Conservation (phyloP, 805 yeast genomes). For the Candida morakotiae region DNA sequence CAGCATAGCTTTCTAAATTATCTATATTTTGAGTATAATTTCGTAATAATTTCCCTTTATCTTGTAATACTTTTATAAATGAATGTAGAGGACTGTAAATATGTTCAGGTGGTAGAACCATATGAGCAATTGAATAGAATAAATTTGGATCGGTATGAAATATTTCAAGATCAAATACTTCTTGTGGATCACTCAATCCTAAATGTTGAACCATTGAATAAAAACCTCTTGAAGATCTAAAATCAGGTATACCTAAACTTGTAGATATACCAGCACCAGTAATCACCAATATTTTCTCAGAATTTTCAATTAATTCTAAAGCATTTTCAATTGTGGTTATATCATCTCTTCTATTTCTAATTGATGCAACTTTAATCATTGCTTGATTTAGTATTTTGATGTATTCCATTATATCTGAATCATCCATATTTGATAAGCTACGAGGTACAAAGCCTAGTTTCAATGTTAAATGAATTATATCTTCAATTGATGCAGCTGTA, state of each 20-base stretch:
- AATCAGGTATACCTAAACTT: conserved; percentile 42
- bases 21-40: conserved; percentile 45
- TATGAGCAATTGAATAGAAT: conserved; percentile 41
- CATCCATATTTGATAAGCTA: conserved; percentile 32
- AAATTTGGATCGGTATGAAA: conserved; percentile 35
- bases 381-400: conserved; percentile 58
- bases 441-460: conserved; percentile 57
- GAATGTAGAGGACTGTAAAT: conserved; percentile 36
- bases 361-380: conserved; percentile 55
- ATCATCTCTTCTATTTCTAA: conserved; percentile 51
- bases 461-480: conserved; percentile 52
- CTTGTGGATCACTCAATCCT: conserved; percentile 42
- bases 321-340: conserved; percentile 60
- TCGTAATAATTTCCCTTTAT: conserved; percentile 33
- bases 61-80: conserved; percentile 34
- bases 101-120: conserved; percentile 39
- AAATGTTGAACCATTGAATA: conserved; percentile 49
- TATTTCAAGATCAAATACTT: conserved; percentile 37
- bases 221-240: conserved; percentile 55
- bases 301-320: conserved; percentile 45
- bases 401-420: conserved; percentile 41
- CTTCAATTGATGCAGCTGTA: conserved; percentile 52
- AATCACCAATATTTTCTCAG: conserved; percentile 40
- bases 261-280: conserved; percentile 47
- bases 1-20: conserved; percentile 45